These are phyloP conservation scores for Hortiboletus campestris DNA, from an alignment of 768 basidiomycete genomes.

Conservation along the genomic window DNA sequence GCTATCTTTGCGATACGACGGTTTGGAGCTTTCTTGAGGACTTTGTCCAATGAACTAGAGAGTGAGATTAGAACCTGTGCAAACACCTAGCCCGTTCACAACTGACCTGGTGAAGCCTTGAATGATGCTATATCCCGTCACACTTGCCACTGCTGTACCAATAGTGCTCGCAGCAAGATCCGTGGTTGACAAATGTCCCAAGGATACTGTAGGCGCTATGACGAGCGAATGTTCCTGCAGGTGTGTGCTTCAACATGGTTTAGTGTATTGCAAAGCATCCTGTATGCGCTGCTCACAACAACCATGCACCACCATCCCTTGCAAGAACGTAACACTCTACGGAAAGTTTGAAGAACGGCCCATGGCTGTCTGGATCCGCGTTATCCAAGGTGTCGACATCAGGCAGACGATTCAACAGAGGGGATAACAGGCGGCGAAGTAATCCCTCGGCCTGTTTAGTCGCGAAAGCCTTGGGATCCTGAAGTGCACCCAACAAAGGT, in stretches of 20 bases:
- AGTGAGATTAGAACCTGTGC: conserved; percentile 11
- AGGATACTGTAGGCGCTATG: conserved; percentile 34
- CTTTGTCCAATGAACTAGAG: conserved; percentile 20
- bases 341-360: conserved; percentile 3
- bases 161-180: conserved; percentile 52
- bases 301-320: conserved; percentile 21
- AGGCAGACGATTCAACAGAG: conserved; percentile 18
- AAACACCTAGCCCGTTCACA: conserved; percentile 7
- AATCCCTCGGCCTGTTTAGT: conserved; percentile 17
- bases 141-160: conserved; percentile 38
- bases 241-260: conserved; percentile 12
- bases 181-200: conserved; percentile 53
- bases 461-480: conserved; percentile 22
- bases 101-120: conserved; percentile 39
- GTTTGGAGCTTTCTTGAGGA: conserved; percentile 13
- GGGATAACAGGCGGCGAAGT: conserved; percentile 12
- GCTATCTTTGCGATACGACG: conserved; percentile 14
- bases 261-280: neutral
- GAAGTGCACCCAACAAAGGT: conserved; percentile 23
- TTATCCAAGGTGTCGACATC: conserved; percentile 20
- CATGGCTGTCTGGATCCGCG: conserved; percentile 3
- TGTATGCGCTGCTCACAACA: conserved; percentile 15
- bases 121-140: conserved; percentile 44
- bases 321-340: conserved; percentile 23
- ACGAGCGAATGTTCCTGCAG: conserved; percentile 26